A percentile compares a stretch with the other conserved stretches of the same genome.
phyloP scores from a whole-genome alignment of 2,329 filamentous ascomycete species.

The Arachnomyces sp. region DNA sequence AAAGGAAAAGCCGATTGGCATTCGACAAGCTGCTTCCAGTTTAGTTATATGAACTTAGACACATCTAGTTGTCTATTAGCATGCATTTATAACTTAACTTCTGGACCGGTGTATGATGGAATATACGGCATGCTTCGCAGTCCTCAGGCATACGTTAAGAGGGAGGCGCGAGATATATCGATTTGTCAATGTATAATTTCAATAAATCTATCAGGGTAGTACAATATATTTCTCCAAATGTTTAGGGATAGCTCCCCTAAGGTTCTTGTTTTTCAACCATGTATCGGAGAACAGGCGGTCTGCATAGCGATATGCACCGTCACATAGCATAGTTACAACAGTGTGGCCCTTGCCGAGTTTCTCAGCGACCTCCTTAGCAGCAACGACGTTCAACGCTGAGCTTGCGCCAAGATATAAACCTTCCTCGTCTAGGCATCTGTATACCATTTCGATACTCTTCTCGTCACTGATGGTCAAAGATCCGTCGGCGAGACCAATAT shows the following conservation, averaged over 20 bases:
- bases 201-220: constrained; percentile 52
- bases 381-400: constrained; percentile 89
- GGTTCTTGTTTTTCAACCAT: constrained; percentile 81
- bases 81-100: too few relatives aligned
- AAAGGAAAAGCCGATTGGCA: too few relatives aligned
- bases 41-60: too few relatives aligned
- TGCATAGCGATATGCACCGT: constrained; percentile 95
- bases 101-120: too few relatives aligned
- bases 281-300: constrained; percentile 85
- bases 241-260: constrained; percentile 73
- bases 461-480: constrained; percentile 80
- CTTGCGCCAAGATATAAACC: constrained; percentile 92
- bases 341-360: constrained; percentile 82
- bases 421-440: constrained; percentile 90
- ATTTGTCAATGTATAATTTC: too few relatives aligned
- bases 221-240: constrained; percentile 91
- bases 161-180: too few relatives aligned
- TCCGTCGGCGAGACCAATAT: constrained; percentile 76
- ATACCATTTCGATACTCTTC: constrained; percentile 96
- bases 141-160: too few relatives aligned
- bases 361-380: constrained; percentile 87
- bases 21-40: too few relatives aligned
- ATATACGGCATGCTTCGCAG: too few relatives aligned
- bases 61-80: too few relatives aligned
- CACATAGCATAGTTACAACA: constrained; percentile 87